A percentile compares a stretch with the other conserved stretches of the same genome.
phyloP scores from a whole-genome alignment of 2,329 filamentous ascomycete genomes.

The Trichoderma guizhouense region DNA sequence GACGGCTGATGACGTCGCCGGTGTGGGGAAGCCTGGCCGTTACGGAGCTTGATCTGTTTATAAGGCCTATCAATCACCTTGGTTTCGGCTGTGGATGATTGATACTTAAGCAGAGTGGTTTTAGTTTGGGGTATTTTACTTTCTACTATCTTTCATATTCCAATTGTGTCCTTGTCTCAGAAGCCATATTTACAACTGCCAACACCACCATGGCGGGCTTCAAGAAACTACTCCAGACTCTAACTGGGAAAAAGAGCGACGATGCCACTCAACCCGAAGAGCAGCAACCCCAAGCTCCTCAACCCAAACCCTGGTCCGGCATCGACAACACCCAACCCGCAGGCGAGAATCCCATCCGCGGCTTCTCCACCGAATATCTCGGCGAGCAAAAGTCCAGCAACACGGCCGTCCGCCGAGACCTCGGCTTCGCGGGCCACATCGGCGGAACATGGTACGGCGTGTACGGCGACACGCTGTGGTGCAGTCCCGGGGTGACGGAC shows the following conservation, averaged over 20 bases:
- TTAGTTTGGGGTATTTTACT: not conserved
- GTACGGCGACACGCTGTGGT: conserved; percentile 34
- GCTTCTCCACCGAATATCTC: conserved; percentile 31
- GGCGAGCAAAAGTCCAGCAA: conserved; percentile 37
- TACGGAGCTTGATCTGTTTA: not conserved
- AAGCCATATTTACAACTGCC: not conserved
- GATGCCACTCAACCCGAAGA: not conserved
- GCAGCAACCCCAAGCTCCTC: not conserved
- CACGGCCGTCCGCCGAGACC: conserved; percentile 36
- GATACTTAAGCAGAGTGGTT: not conserved
- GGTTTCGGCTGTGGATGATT: not conserved
- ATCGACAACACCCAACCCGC: conserved; percentile 38
- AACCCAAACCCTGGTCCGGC: not conserved
- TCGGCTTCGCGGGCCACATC: conserved; percentile 37
- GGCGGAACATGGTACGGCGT: conserved; percentile 39
- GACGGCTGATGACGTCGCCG: not conserved
- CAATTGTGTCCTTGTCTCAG: too few species aligned
- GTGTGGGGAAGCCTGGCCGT: not conserved
- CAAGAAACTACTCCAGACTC: not conserved
- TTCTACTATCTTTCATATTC: not conserved
- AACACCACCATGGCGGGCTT: conserved; percentile 1
- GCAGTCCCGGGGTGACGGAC: conserved; percentile 33
- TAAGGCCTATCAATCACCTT: not conserved
- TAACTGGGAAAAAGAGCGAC: not conserved
- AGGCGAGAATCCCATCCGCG: conserved; percentile 32